Evolutionary conservation across 1,284 basidiomycete genomes (phyloP), one percentile per base, ranked within the genome.

Genomic region (Ustilago cynodontis): DNA sequence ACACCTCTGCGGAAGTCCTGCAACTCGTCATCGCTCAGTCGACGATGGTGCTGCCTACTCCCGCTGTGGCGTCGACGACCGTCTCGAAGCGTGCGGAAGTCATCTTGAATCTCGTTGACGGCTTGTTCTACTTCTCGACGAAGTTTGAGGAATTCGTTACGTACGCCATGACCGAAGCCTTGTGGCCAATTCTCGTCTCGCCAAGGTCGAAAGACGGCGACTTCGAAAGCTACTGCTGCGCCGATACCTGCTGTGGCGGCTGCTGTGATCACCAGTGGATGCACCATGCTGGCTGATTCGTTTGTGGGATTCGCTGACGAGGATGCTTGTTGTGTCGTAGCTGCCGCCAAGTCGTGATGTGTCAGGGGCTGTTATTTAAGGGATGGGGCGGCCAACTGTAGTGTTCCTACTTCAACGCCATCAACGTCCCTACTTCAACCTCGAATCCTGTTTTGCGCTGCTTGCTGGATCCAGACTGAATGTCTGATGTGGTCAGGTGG

Each of bases 121-220:
- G 67, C 72, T 33, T 72, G 53, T 31, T 71, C 59, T 13, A 81
- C 47, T 31, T 81, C 76, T 6, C 63, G 58, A 3, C 69, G 69
- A 8, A 79, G 28, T 37, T 65, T 74, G 50, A 66, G 50, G 3
- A 71, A 74, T 45, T 81, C 77, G 62, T 13, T 45, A 13, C 67
- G 60, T 10, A 80, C 57, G 49, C 78, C 78, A 16, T 78, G 28
- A 16, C 62, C 73, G 35, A 81, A 60, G 41, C 77, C 79, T 16
- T 81, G 45, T 2, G 79, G 79, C 69, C 77, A 79, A 35, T 79
- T 74, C 31, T 78, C 68, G n/a, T 79, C 72, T 1, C 79, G 59
- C 79, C 79, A 81, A 8, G 81, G 81, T 26, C 62, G 57, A 61
- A 82, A 79, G 53, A 82, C 70, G 20, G 63, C 64, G 1, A 81